A percentile compares a stretch with the other conserved stretches of the same genome.
phyloP scores from a whole-genome alignment of 169 alveolate species.

The Miamiensis avidus region DNA sequence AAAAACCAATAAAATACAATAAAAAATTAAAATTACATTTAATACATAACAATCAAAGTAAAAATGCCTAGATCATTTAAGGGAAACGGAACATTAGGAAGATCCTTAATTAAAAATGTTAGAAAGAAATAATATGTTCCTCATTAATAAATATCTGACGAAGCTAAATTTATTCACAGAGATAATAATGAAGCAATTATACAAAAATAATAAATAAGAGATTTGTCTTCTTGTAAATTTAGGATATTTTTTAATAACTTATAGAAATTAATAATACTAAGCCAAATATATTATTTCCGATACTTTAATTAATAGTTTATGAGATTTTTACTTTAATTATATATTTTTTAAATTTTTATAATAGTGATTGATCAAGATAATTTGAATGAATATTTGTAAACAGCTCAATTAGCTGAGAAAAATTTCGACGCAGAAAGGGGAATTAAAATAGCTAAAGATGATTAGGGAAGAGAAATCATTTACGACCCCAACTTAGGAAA shows the following conservation, averaged over 20 bases:
- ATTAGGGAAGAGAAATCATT: constrained; percentile 46
- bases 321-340: too few relatives aligned
- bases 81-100: background rate
- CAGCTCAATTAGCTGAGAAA: constrained; percentile 76
- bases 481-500: constrained; percentile 47
- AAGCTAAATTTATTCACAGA: background rate
- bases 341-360: too few relatives aligned
- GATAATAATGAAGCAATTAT: background rate
- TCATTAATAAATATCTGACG: background rate
- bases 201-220: too few relatives aligned
- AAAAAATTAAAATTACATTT: background rate
- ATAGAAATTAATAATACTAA: too few relatives aligned
- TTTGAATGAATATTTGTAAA: constrained; percentile 75
- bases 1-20: background rate
- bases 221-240: background rate
- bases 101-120: background rate
- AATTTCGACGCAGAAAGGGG: constrained; percentile 72
- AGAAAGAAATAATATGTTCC: background rate
- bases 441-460: constrained; percentile 29
- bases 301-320: background rate
- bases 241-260: background rate
- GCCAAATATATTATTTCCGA: background rate
- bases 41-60: background rate
- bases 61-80: background rate
- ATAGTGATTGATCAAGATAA: constrained; percentile 69